Evolutionary conservation across 2,329 filamentous ascomycete genomes (phyloP).

Genomic region (Aspergillus puulaauensis): DNA sequence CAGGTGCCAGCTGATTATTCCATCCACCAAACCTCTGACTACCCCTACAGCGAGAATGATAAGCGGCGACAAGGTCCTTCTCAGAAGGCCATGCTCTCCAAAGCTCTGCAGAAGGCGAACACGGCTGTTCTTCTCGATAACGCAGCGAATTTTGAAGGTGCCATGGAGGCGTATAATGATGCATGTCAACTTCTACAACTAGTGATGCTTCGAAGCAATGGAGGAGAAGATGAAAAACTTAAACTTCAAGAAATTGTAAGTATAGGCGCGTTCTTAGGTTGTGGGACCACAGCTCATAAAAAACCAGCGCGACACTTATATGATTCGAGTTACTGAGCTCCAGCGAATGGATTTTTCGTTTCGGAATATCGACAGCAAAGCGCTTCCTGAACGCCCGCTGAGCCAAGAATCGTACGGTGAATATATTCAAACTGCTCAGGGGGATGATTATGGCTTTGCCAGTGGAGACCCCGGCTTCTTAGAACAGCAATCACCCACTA

Average conservation of each 20-base stretch:
- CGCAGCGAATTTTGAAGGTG: conserved; percentile 89
- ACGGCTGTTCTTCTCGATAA: conserved; percentile 94
- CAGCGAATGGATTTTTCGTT: conserved; percentile 63
- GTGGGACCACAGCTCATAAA: conserved; percentile 5
- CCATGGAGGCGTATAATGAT: conserved; percentile 85
- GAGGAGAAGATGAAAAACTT: conserved; percentile 74
- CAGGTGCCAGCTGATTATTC: conserved; percentile 3
- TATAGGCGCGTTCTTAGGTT: conserved; percentile 23
- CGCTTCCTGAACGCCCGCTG: conserved; percentile 69
- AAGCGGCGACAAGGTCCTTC: conserved; percentile 55
- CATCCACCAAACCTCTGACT: conserved; percentile 1
- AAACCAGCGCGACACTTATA: conserved; percentile 78
- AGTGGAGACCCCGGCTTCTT: conserved; percentile 56
- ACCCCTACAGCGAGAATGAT: conserved; percentile 23
- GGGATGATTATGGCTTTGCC: conserved; percentile 41
- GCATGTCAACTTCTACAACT: conserved; percentile 85
- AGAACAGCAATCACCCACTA: conserved; percentile 45
- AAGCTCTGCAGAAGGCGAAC: conserved; percentile 91
- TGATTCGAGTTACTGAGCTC: conserved; percentile 82
- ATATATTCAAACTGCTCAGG: conserved; percentile 33
- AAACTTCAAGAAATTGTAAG: conserved; percentile 93
- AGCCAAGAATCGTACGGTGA: conserved; percentile 58
- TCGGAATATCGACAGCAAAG: conserved; percentile 62
- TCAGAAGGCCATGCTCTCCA: conserved; percentile 96
- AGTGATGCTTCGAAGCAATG: conserved; percentile 80